These are phyloP conservation scores for Trifolium repens DNA, from an alignment of 306 rosid genomes.

Conservation along the genomic window DNA sequence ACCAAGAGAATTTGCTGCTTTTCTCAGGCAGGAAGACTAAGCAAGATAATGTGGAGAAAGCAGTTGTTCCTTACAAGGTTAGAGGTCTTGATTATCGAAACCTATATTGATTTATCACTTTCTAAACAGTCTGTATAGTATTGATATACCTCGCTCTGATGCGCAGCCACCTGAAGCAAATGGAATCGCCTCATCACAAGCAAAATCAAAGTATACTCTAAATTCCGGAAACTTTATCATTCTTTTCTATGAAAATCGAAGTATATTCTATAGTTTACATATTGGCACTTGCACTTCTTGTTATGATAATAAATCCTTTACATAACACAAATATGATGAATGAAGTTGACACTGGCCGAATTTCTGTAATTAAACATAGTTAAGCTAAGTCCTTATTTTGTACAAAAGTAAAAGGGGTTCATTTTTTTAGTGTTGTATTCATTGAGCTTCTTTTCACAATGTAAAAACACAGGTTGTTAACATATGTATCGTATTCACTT, in stretches of 20 bases:
- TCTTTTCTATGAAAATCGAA: constrained; percentile 10
- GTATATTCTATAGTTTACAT: no score
- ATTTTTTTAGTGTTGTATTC: constrained; percentile 7
- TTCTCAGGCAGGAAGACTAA: constrained; percentile 62
- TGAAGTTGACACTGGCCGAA: constrained; percentile 18
- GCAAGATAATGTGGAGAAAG: constrained; percentile 72
- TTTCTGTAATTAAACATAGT: not conserved
- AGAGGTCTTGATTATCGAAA: constrained; percentile 39
- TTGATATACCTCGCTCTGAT: constrained; percentile 59
- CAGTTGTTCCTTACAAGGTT: constrained; percentile 84
- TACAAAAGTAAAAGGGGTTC: not conserved
- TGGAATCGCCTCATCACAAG: constrained; percentile 61
- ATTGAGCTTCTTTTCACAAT: constrained; percentile 17
- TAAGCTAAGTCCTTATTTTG: constrained; percentile 14
- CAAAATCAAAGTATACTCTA: constrained; percentile 74
- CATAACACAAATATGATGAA: not conserved
- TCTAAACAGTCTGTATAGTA: constrained; percentile 42
- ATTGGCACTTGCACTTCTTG: no score
- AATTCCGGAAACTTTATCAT: constrained; percentile 1
- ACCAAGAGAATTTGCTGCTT: constrained; percentile 38
- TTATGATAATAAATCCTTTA: no score
- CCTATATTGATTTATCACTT: constrained; percentile 21
- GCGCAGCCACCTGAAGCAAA: constrained; percentile 60
- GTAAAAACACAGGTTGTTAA: constrained; percentile 39
- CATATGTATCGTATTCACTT: constrained; percentile 27